Evolutionary conservation across 768 basidiomycete species (phyloP).

Genomic region (Phlegmacium glaucopus): DNA sequence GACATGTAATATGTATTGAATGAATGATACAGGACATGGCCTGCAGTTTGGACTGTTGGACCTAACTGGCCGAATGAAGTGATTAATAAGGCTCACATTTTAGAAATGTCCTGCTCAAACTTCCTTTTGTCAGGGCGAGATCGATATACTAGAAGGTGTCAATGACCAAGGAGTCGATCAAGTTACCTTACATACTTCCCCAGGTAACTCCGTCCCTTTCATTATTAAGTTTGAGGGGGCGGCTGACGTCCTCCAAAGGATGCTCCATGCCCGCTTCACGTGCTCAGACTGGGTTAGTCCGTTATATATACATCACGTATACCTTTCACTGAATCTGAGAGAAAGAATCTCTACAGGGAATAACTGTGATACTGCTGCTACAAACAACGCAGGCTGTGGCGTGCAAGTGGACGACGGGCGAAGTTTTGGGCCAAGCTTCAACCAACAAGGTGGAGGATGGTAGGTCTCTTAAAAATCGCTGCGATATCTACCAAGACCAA

Average conservation of each 20-base stretch:
- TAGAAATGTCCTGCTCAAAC: not conserved
- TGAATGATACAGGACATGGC: conserved; percentile 37
- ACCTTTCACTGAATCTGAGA: not conserved
- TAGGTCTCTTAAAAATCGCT: no score
- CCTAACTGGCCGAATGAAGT: conserved; percentile 31
- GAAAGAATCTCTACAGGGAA: conserved; percentile 32
- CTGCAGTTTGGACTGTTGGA: conserved; percentile 41
- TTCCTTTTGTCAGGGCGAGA: conserved; percentile 33
- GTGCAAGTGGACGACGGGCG: conserved; percentile 38
- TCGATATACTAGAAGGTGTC: conserved; percentile 56
- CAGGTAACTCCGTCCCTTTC: no score
- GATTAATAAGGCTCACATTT: conserved; percentile 10
- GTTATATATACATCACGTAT: not conserved
- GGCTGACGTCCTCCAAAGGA: conserved; percentile 25
- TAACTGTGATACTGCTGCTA: conserved; percentile 48
- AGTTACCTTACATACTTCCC: conserved; percentile 41
- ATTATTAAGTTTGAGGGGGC: no score
- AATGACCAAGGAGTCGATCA: conserved; percentile 52
- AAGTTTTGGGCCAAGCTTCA: conserved; percentile 59
- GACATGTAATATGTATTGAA: not conserved
- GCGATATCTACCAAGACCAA: no score
- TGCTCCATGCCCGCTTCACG: conserved; percentile 52
- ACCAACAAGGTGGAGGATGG: conserved; percentile 60
- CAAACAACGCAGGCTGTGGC: conserved; percentile 55
- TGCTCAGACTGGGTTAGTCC: conserved; percentile 43